Evolutionary conservation across 352 stramenopile genomes (phyloP).

Genomic region (Phytophthora constricta): DNA sequence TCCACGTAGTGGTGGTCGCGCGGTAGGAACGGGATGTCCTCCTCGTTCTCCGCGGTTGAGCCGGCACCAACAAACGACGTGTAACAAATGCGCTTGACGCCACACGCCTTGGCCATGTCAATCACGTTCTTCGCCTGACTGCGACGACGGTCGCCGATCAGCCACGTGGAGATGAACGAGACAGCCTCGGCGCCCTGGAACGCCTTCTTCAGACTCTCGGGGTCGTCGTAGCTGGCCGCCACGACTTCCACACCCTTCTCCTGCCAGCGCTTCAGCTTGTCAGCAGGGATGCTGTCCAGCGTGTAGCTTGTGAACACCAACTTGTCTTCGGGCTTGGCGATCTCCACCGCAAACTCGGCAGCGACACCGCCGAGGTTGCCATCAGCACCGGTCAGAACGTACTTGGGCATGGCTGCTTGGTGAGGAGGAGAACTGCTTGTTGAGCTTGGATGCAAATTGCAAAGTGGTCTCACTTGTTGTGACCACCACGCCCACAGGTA

Average conservation of each 20-base stretch:
- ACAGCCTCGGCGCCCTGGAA: constrained; percentile 12
- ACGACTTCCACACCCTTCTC: constrained; percentile 4
- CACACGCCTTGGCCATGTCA: constrained; percentile 3
- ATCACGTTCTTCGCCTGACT: constrained; percentile 4
- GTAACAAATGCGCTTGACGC: constrained; percentile 17
- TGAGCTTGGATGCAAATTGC: too few species aligned
- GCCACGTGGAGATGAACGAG: constrained; percentile 16
- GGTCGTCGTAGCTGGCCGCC: constrained; percentile 11
- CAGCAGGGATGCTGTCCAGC: constrained; percentile 4
- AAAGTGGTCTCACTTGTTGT: too few species aligned
- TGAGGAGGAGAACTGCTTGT: background rate
- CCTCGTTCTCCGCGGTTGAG: constrained; percentile 2
- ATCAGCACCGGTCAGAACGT: constrained; percentile 9
- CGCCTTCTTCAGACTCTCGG: constrained; percentile 9
- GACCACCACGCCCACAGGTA: too few species aligned
- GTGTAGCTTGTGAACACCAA: constrained; percentile 17
- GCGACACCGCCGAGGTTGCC: constrained; percentile 17
- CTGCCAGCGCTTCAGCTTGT: constrained; percentile 8
- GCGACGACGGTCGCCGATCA: constrained; percentile 10
- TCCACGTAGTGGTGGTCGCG: constrained; percentile 13
- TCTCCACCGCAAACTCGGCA: constrained; percentile 5
- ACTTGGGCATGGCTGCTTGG: constrained; percentile 11
- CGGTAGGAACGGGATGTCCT: constrained; percentile 14
- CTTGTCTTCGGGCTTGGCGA: constrained; percentile 8
- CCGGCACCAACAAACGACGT: constrained; percentile 10